Percentiles rank a stretch among this genome's conserved stretches.
Evolutionary conservation across 768 basidiomycete species (phyloP).

Genomic region (Naganishia kalamii): DNA sequence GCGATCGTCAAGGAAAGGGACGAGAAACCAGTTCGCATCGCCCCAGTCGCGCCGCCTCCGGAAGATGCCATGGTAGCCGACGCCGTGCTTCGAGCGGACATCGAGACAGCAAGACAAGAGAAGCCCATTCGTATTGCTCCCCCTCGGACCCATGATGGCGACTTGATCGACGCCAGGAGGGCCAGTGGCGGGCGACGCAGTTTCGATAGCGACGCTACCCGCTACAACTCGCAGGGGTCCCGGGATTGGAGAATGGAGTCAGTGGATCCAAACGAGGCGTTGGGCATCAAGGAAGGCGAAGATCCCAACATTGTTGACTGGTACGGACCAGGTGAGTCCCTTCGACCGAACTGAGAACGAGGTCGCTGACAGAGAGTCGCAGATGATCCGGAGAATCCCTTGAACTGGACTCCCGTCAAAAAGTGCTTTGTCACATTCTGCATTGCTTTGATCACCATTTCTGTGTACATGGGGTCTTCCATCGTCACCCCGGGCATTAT

Average conservation of each 20-base stretch:
- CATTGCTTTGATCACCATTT: conserved; percentile 38
- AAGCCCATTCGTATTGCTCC: no score
- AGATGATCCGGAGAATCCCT: conserved; percentile 38
- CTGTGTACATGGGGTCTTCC: conserved; percentile 37
- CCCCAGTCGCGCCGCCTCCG: neutral
- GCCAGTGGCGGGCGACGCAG: no score
- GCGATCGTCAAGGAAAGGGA: conserved; percentile 12
- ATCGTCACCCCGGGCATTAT: conserved; percentile 33
- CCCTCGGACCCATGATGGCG: no score
- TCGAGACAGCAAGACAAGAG: no score
- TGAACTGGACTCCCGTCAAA: conserved; percentile 36
- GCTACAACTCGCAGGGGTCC: conserved; percentile 3
- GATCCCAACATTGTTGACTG: conserved; percentile 32
- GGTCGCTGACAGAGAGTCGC: neutral
- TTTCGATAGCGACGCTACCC: conserved; percentile 20
- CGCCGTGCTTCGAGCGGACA: no score
- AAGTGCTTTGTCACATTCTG: conserved; percentile 29
- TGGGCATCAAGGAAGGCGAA: conserved; percentile 16
- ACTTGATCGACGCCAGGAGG: no score
- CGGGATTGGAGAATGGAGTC: neutral
- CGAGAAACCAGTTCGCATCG: conserved; percentile 18
- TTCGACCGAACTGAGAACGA: neutral
- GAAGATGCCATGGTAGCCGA: neutral
- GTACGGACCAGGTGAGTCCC: conserved; percentile 28
- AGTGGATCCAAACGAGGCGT: conserved; percentile 19